These are phyloP conservation scores for Lepidium africanum DNA, from an alignment of 345 rosid genomes.

Conservation along the genomic window DNA sequence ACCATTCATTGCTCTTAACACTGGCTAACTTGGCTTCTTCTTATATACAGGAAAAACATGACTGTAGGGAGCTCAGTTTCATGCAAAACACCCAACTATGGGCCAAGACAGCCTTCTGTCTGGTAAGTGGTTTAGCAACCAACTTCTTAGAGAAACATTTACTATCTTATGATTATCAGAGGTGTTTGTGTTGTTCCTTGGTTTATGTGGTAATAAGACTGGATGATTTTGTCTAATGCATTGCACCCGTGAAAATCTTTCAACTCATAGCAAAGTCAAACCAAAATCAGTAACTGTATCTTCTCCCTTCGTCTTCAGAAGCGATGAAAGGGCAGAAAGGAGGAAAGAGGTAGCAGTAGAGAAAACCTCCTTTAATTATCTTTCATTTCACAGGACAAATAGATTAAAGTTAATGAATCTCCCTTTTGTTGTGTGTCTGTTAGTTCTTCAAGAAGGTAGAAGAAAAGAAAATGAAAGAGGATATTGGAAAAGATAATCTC, in stretches of 20 bases:
- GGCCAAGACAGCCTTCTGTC: conserved; percentile 22
- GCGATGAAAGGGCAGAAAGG: conserved; percentile 78
- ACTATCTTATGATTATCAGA: background rate
- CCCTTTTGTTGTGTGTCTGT: conserved; percentile 10
- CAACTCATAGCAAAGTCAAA: conserved; percentile 36
- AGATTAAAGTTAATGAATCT: background rate
- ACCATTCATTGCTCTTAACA: background rate
- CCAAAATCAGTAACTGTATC: conserved; percentile 34
- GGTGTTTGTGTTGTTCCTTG: background rate
- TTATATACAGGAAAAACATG: conserved; percentile 31
- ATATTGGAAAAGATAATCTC: conserved; percentile 32
- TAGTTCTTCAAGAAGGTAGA: conserved; percentile 63
- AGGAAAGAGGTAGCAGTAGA: conserved; percentile 62
- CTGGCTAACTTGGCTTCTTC: conserved; percentile 5
- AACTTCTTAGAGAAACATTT: background rate
- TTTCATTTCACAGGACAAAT: background rate
- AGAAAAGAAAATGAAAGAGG: conserved; percentile 42
- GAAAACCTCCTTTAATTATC: background rate
- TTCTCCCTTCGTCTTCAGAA: conserved; percentile 64
- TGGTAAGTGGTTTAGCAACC: conserved; percentile 29
- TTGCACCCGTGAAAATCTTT: conserved; percentile 37
- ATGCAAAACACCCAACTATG: conserved; percentile 27
- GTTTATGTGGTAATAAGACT: background rate
- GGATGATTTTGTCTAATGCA: background rate
- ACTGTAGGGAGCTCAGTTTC: conserved; percentile 33